phyloP scores from a whole-genome alignment of 2,329 filamentous ascomycete genomes.

The Beauveria rudraprayagi region DNA sequence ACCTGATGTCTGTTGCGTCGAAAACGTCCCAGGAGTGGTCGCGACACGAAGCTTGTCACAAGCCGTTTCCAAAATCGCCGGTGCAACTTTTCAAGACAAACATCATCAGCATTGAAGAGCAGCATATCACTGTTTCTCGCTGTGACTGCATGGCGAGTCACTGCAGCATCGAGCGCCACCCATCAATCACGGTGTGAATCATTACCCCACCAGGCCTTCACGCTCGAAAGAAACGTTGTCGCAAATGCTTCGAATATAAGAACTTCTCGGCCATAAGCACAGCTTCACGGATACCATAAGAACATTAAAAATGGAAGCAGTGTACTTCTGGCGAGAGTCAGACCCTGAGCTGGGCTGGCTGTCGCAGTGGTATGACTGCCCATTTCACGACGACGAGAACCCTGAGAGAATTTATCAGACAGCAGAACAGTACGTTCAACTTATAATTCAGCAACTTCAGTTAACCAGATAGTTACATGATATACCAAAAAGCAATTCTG shows the following conservation, averaged over 20 bases:
- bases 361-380: constrained; percentile 53
- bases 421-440: constrained; percentile 38
- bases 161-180: neutral
- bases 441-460: neutral
- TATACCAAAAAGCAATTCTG: constrained; percentile 44
- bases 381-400: constrained; percentile 36
- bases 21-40: too few relatives aligned
- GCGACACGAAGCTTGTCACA: too few relatives aligned
- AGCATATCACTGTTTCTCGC: neutral
- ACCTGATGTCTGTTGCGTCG: too few relatives aligned
- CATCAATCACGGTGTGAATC: neutral
- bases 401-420: constrained; percentile 35
- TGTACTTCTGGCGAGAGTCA: constrained; percentile 43
- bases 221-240: neutral
- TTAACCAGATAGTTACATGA: constrained; percentile 38
- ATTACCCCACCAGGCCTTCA: neutral
- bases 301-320: neutral
- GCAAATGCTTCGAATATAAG: neutral
- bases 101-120: too few relatives aligned
- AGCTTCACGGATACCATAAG: neutral
- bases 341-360: constrained; percentile 45
- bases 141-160: neutral
- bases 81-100: too few relatives aligned
- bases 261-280: neutral
- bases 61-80: too few relatives aligned